These are phyloP conservation scores for Triticum turgidum DNA, from an alignment of 176 grass and related monocot genomes.

Conservation along the genomic window DNA sequence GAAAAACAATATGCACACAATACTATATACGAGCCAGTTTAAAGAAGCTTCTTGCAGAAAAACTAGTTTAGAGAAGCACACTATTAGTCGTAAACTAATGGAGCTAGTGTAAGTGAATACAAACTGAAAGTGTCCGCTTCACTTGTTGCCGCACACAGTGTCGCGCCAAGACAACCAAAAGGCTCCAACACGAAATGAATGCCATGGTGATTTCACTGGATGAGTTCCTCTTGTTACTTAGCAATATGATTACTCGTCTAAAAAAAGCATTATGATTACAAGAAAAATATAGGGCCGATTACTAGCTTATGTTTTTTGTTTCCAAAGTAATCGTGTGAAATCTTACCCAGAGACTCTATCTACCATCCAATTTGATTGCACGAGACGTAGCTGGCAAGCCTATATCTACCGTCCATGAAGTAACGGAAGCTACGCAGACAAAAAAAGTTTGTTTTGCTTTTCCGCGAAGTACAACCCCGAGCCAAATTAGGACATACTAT, in stretches of 20 bases:
- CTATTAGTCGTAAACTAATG: too few relatives aligned
- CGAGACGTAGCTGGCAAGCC: too few relatives aligned
- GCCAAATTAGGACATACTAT: too few relatives aligned
- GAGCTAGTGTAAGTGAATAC: too few relatives aligned
- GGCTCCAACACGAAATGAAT: not conserved
- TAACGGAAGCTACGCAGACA: not conserved
- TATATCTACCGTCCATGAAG: not conserved
- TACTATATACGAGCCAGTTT: too few relatives aligned
- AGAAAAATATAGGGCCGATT: not conserved
- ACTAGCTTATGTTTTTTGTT: not conserved
- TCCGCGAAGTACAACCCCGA: too few relatives aligned
- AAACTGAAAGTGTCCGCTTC: not conserved
- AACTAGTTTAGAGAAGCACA: too few relatives aligned
- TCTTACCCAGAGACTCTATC: not conserved
- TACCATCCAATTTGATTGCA: not conserved
- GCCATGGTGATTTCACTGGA: not conserved
- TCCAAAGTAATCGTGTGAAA: too few relatives aligned
- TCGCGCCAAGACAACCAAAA: not conserved
- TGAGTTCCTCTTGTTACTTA: not conserved
- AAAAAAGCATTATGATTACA: not conserved
- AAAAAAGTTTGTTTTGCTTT: too few relatives aligned
- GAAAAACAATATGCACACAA: too few relatives aligned
- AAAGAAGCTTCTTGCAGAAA: too few relatives aligned
- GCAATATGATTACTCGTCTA: not conserved
- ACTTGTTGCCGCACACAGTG: not conserved